phyloP scores from a whole-genome alignment of 2,329 filamentous ascomycete species.

The Sordariomycetes sp. region DNA sequence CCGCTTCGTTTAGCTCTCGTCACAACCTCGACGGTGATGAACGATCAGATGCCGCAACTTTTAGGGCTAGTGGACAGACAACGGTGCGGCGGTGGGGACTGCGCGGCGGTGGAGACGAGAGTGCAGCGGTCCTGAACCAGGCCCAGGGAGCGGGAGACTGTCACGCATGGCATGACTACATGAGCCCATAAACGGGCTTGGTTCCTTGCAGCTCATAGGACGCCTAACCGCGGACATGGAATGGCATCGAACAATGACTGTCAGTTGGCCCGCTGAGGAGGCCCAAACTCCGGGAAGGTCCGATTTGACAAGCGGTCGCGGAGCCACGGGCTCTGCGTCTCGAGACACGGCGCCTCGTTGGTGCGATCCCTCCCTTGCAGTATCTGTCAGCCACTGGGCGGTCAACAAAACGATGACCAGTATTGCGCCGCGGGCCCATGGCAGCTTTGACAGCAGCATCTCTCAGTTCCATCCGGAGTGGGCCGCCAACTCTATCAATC shows the following conservation, averaged over 20 bases:
- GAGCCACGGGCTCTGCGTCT: too few relatives aligned
- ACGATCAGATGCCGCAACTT: neutral
- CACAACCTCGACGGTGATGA: neutral
- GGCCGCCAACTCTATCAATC: constrained; percentile 8
- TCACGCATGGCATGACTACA: neutral
- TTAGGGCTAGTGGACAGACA: neutral
- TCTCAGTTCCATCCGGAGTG: neutral
- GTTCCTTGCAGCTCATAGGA: neutral
- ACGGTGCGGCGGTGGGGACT: neutral
- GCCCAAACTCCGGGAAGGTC: neutral
- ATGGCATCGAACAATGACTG: neutral
- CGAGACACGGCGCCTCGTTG: too few relatives aligned
- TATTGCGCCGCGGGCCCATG: too few relatives aligned
- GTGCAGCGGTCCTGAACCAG: neutral
- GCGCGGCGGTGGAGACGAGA: neutral
- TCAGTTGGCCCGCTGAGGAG: neutral
- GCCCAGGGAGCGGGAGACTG: neutral
- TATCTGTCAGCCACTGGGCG: too few relatives aligned
- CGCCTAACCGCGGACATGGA: neutral
- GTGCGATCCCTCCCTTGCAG: too few relatives aligned
- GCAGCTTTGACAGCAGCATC: neutral
- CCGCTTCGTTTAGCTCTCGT: neutral
- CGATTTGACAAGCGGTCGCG: neutral
- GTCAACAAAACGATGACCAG: too few relatives aligned
- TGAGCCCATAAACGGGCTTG: neutral